Conservation (phyloP, 2,329 filamentous ascomycete genomes). For the Aspergillus aculeatus region DNA sequence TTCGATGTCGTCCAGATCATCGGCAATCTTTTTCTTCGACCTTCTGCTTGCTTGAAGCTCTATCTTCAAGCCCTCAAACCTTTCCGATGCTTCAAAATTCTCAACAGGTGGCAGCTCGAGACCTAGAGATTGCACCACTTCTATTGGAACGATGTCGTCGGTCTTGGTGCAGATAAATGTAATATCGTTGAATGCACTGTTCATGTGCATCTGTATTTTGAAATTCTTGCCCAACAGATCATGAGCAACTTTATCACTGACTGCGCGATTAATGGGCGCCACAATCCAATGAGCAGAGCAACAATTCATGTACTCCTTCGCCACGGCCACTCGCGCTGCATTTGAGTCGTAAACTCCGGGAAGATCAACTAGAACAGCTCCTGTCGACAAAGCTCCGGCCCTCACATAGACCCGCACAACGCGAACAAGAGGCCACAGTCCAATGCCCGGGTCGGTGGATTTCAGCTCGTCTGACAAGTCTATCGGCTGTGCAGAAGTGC, state of each 20-base stretch:
- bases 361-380: slow-evolving; percentile 12
- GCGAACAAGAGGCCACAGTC: slow-evolving; percentile 44
- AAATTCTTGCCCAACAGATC: slow-evolving; percentile 57
- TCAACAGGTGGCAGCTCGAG: slow-evolving; percentile 24
- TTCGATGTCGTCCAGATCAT: neutral
- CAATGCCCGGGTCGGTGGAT: slow-evolving; percentile 22
- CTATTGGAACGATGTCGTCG: slow-evolving; percentile 57
- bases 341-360: slow-evolving; percentile 16
- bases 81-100: neutral
- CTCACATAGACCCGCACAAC: slow-evolving; percentile 14
- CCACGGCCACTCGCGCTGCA: slow-evolving; percentile 9
- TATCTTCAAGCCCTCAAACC: neutral
- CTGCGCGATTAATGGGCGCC: slow-evolving; percentile 53
- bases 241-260: slow-evolving; percentile 60
- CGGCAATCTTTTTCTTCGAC: neutral
- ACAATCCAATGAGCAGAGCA: slow-evolving; percentile 17
- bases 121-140: slow-evolving; percentile 44
- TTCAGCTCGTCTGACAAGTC: neutral
- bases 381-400: slow-evolving; percentile 10
- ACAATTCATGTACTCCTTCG: slow-evolving; percentile 12
- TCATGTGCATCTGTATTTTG: slow-evolving; percentile 60
- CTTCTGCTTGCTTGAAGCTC: neutral
- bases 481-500: neutral
- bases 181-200: slow-evolving; percentile 54
- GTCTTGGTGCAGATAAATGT: slow-evolving; percentile 65